Percentiles rank a stretch among this genome's conserved stretches.
These are phyloP conservation scores for Globisporangium lucens DNA, from an alignment of 352 stramenopile genomes.

Conservation along the genomic window DNA sequence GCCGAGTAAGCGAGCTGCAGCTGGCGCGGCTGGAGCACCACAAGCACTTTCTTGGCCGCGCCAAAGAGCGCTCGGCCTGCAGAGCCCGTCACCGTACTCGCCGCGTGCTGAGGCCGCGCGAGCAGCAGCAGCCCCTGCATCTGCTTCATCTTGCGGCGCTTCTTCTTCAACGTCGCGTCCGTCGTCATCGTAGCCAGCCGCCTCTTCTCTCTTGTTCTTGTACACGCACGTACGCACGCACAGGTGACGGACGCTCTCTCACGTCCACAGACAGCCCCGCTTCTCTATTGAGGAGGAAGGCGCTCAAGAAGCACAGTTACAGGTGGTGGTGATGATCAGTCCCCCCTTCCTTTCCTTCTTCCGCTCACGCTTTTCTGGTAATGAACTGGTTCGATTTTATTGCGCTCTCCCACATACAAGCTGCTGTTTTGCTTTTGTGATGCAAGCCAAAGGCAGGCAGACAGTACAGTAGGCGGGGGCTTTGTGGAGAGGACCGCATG, in stretches of 20 bases:
- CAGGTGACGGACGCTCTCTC: neutral
- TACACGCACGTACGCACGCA: neutral
- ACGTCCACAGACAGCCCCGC: neutral
- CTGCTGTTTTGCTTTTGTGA: neutral
- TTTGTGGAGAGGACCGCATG: neutral
- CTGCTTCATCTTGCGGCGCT: conserved; percentile 71
- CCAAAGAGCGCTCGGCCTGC: conserved; percentile 14
- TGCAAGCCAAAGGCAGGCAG: neutral
- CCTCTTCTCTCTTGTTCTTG: neutral
- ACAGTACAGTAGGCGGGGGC: neutral
- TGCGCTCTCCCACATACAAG: conserved; percentile 12
- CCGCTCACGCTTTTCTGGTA: neutral
- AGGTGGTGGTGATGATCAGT: neutral
- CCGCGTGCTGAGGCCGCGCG: conserved; percentile 29
- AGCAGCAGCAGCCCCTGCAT: conserved; percentile 76
- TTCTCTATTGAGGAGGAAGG: neutral
- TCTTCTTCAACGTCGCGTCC: conserved; percentile 33
- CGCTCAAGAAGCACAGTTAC: neutral
- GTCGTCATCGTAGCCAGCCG: conserved; percentile 26
- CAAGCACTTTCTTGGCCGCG: conserved; percentile 39
- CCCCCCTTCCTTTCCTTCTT: neutral
- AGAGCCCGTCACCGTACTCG: neutral
- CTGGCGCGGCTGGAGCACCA: conserved; percentile 66
- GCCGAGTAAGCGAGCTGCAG: conserved; percentile 67
- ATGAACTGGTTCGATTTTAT: conserved; percentile 24